These are phyloP conservation scores for Trichoderma virens DNA, from an alignment of 495 filamentous ascomycete genomes.

Conservation along the genomic window DNA sequence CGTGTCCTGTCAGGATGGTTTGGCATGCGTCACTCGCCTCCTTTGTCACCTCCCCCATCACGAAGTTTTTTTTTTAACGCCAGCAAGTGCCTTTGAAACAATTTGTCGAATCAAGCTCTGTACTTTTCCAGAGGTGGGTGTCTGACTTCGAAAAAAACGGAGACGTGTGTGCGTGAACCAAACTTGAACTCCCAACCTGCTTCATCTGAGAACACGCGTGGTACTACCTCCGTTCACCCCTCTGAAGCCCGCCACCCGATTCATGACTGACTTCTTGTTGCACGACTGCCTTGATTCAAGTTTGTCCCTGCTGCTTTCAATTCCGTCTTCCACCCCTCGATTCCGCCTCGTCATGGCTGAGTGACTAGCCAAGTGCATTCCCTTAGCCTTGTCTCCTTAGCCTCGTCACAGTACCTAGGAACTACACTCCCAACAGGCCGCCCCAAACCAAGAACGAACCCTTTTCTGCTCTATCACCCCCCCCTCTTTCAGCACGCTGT, in stretches of 20 bases:
- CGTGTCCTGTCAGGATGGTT: background rate
- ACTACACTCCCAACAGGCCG: background rate
- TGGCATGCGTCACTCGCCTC: background rate
- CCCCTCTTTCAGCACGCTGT: background rate
- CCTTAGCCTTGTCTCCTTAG: background rate
- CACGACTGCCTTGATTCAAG: background rate
- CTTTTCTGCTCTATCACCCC: background rate
- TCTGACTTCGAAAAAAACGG: too few species aligned
- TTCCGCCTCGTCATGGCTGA: background rate
- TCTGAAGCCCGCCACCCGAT: background rate
- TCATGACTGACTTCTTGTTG: background rate
- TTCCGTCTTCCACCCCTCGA: background rate
- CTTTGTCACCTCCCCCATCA: background rate
- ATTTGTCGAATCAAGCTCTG: too few species aligned
- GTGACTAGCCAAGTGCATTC: background rate
- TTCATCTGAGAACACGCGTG: too few species aligned
- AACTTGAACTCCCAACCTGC: too few species aligned
- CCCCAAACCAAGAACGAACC: background rate
- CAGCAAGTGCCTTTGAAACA: background rate
- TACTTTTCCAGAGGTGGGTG: too few species aligned
- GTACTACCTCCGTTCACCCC: too few species aligned
- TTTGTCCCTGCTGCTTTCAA: background rate
- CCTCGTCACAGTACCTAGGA: background rate
- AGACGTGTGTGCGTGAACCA: too few species aligned
- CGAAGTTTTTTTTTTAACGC: background rate